These are phyloP conservation scores for Exophiala sp. DNA, from an alignment of 2,329 filamentous ascomycete genomes.

Conservation along the genomic window DNA sequence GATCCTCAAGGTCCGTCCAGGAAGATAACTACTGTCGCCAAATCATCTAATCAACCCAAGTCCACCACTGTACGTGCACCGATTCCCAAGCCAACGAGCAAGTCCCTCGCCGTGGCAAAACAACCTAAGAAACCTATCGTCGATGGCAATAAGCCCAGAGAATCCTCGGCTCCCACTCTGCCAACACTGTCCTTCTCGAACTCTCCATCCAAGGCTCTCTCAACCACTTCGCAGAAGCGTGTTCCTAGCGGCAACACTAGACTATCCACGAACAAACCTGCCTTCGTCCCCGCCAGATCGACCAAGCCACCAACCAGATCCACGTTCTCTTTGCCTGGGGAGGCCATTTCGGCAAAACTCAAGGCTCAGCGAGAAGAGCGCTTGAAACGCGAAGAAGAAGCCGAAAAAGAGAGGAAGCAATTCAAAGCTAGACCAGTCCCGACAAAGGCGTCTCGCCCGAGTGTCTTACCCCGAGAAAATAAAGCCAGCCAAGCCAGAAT, in stretches of 20 bases:
- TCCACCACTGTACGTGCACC: conserved; percentile 5
- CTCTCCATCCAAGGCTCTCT: conserved; percentile 24
- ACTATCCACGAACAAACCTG: conserved; percentile 41
- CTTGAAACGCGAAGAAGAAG: conserved; percentile 40
- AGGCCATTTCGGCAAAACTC: conserved; percentile 49
- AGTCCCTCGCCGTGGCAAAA: conserved; percentile 11
- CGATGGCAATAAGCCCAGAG: conserved; percentile 10
- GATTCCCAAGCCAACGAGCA: conserved; percentile 14
- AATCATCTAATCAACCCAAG: conserved; percentile 3
- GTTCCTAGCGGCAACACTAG: conserved; percentile 34
- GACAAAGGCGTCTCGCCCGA: conserved; percentile 33
- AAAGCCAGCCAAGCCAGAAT: conserved; percentile 43
- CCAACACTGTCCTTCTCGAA: conserved; percentile 25
- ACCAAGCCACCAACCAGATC: conserved; percentile 46
- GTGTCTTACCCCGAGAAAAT: conserved; percentile 39
- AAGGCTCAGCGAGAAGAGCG: conserved; percentile 48
- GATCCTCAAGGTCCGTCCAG: conserved; percentile 29
- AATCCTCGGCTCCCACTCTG: conserved; percentile 11
- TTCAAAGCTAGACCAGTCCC: conserved; percentile 46
- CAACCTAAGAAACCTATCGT: conserved; percentile 19
- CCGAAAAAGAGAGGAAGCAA: conserved; percentile 33
- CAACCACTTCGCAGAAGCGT: conserved; percentile 38
- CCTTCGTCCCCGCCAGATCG: conserved; percentile 48
- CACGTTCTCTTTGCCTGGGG: conserved; percentile 49
- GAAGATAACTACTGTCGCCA: conserved; percentile 15